phyloP scores from a whole-genome alignment of 1,139 yeast genomes.

The Debaryomycetaceae sp. region DNA sequence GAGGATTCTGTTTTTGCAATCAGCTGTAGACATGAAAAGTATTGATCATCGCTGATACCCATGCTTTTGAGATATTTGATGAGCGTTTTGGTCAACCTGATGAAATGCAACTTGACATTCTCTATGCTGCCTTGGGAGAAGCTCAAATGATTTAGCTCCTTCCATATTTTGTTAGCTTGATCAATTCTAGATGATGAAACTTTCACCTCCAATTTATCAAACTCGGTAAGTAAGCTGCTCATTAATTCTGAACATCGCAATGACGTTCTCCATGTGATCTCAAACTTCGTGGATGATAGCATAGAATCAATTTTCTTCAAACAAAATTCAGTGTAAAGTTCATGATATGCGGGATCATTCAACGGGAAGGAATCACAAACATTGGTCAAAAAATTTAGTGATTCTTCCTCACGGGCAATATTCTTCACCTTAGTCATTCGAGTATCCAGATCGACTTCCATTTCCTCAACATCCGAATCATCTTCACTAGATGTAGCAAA shows the following conservation, averaged over 20 bases:
- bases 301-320: slow-evolving; percentile 1
- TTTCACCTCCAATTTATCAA: neutral
- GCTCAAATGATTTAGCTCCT: slow-evolving; percentile 24
- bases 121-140: slow-evolving; percentile 52
- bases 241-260: slow-evolving; percentile 39
- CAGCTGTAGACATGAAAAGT: slow-evolving; percentile 18
- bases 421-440: slow-evolving; percentile 22
- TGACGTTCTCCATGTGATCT: slow-evolving; percentile 61
- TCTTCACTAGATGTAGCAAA: slow-evolving; percentile 29
- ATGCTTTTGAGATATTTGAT: slow-evolving; percentile 3
- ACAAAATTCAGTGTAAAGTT: neutral
- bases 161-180: slow-evolving; percentile 17
- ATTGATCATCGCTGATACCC: neutral
- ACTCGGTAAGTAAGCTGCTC: slow-evolving; percentile 10
- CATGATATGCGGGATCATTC: slow-evolving; percentile 3
- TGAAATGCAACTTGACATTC: slow-evolving; percentile 53
- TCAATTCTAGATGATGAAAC: slow-evolving; percentile 1
- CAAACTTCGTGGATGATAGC: slow-evolving; percentile 29
- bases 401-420: slow-evolving; percentile 36
- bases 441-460: slow-evolving; percentile 20
- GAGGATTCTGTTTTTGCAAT: slow-evolving; percentile 26
- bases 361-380: slow-evolving; percentile 28
- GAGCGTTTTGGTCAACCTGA: slow-evolving; percentile 26
- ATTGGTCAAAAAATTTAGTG: slow-evolving; percentile 29
- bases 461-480: slow-evolving; percentile 24